Evolutionary conservation across 2,329 filamentous ascomycete genomes (phyloP), one percentile per base, ranked within the genome.

Genomic region (Xylariaceae sp.): DNA sequence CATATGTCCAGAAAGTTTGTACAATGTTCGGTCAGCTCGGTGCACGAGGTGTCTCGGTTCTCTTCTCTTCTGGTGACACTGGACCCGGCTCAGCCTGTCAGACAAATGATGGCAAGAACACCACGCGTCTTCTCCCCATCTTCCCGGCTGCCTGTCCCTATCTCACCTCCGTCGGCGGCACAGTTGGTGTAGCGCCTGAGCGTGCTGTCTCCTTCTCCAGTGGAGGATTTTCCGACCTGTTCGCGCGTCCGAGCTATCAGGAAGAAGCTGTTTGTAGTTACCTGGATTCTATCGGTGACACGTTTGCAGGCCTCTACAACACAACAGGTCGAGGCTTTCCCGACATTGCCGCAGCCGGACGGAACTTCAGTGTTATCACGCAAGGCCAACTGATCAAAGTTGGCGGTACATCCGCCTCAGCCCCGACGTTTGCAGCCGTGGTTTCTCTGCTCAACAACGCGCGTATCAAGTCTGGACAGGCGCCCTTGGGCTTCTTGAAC

Each of bases 361-460:
- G 55, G 26, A 57, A 54, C 3, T 60, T 59, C 41, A 58, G 51
- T 19, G 58, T 64, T 30, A 37, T 60, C 4, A 38, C 53, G 4
- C 50, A 56, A 22, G 59, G 60, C 30, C 43, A 17, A 41, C 56
- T 57, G 13, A 64, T 47, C 57, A 61, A 41, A 56, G 65, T 49
- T 59, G 63, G 36, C 35, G 65, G 65, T 16, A 67, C 64, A 1
- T 72, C 68, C 42, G 81, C 82, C 1, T 74, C 83, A 2, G 66
- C 78, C 1, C 85, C 85, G 0, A 66, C 80, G 0, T 74, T 83
- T 37, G 81, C 82, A 0, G 73, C 73, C 12, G 72, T 88, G 47
- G 65, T 88, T 37, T 71, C 76, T 1, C 69, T 85, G 29, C 60
- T 88, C 38, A 87, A 87, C 55, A 78, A 81, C 44, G 73, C 76